These are phyloP conservation scores for Solanum hybrid DNA, from an alignment of 305 asterid genomes.

Conservation along the genomic window DNA sequence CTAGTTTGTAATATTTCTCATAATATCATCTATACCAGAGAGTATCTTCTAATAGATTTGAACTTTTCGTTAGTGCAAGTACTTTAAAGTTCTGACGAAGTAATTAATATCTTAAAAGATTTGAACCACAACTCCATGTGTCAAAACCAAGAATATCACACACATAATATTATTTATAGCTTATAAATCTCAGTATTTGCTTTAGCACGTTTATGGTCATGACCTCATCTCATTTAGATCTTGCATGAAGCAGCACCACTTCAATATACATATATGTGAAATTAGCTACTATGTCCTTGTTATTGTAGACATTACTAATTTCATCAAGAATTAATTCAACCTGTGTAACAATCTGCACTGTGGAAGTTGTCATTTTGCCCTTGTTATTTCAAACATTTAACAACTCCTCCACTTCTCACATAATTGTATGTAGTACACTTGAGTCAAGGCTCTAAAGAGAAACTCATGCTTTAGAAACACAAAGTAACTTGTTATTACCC, in stretches of 20 bases:
- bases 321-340: background rate
- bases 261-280: background rate
- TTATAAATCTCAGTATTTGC: too few species aligned
- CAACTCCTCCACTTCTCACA: background rate
- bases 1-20: too few species aligned
- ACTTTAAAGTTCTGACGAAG: too few species aligned
- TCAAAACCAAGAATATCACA: too few species aligned
- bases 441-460: background rate
- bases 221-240: background rate
- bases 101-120: too few species aligned
- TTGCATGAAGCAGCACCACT: background rate
- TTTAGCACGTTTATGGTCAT: too few species aligned
- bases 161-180: too few species aligned
- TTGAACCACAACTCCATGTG: too few species aligned
- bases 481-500: background rate
- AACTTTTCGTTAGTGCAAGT: too few species aligned
- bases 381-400: too few species aligned
- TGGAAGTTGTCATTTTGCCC: background rate
- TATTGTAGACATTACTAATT: background rate
- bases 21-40: too few species aligned
- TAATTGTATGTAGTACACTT: background rate
- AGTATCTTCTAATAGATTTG: too few species aligned
- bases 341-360: background rate
- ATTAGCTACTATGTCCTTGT: background rate
- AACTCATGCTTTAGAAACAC: background rate